Evolutionary conservation across 1,284 basidiomycete species (phyloP), one percentile per base, ranked within the genome.

Genomic region (Pseudozyma sp.): DNA sequence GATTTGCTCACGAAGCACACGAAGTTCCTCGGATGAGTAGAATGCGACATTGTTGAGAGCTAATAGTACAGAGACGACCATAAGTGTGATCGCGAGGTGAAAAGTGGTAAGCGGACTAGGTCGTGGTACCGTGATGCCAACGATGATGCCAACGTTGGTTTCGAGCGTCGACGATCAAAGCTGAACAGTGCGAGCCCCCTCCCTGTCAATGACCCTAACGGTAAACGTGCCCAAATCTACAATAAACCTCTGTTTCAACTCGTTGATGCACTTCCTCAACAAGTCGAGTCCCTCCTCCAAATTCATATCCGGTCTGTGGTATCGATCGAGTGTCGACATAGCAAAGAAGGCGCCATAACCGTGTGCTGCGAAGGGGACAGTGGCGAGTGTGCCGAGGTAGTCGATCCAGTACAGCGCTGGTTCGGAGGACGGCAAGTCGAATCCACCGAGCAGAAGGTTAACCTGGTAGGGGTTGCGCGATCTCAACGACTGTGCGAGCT

Each of bases 271-370:
- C 79, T 93, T 91, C 82, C 89, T 90, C 66, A 99, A 87, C 6
- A 92, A 90, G 1, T 89, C 93, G 21, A 98, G 86, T 6, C 93
- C 97, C 80, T 97, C 93, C 76, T 94, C 92, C 25, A 95, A 86
- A 1, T 89, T 85, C 52, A 91, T 93, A 61, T 93, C 90, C 0
- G 94, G 94, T 81, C 93, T 89, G 82, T 95, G 94, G 55, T 81
- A 84, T 16, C 82, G 89, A 84, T 99, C 96, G 71, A 99, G 89
- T 81, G 95, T 93, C 89, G 92, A 91, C 79, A 98, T 87, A 19
- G 91, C 92, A 85, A 99, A 96, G 87, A 95, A 96, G 67, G 92
- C 90, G 42, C 94, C 96, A 84, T 98, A 95, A 1, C 96, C 97
- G 85, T 98, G 96, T 0, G 95, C 95, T 8, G 91, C 95, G 85